Evolutionary conservation across 2,329 filamentous ascomycete species (phyloP).

Genomic region (Hypomyces perniciosus): DNA sequence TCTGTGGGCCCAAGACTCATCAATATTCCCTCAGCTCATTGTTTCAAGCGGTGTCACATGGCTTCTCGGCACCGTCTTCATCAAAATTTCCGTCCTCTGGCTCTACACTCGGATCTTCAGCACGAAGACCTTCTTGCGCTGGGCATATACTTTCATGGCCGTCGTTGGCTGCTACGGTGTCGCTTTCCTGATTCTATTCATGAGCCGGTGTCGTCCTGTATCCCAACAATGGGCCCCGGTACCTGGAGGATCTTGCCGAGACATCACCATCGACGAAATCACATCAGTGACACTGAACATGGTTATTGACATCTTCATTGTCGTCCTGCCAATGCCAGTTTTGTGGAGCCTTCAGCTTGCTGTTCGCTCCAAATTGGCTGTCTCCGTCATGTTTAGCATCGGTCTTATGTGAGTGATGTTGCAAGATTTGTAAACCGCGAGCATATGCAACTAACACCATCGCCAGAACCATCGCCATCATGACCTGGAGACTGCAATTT

Average conservation of each 20-base stretch:
- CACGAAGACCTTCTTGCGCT: slow-evolving; percentile 21
- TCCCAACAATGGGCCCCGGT: slow-evolving; percentile 25
- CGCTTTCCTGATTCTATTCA: slow-evolving; percentile 25
- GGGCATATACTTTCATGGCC: slow-evolving; percentile 20
- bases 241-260: slow-evolving; percentile 33
- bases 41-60: slow-evolving; percentile 24
- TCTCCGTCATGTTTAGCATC: slow-evolving; percentile 28
- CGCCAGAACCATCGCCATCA: slow-evolving; percentile 29
- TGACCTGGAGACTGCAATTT: slow-evolving; percentile 31
- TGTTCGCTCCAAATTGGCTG: slow-evolving; percentile 27
- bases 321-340: slow-evolving; percentile 36
- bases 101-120: slow-evolving; percentile 27
- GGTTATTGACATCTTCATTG: slow-evolving; percentile 27
- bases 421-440: not conserved
- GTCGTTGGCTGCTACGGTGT: slow-evolving; percentile 21
- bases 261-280: slow-evolving; percentile 17
- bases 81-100: slow-evolving; percentile 27
- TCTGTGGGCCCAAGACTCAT: slow-evolving; percentile 3
- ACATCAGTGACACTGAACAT: slow-evolving; percentile 22
- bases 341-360: slow-evolving; percentile 39
- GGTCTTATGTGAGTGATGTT: slow-evolving; percentile 24
- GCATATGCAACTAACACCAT: not conserved
- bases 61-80: slow-evolving; percentile 21
- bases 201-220: slow-evolving; percentile 27
- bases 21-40: slow-evolving; percentile 13